Percentiles rank a stretch among this genome's conserved stretches.
Conservation (phyloP, 352 stramenopile genomes). For the Phytophthora agathidicida region DNA sequence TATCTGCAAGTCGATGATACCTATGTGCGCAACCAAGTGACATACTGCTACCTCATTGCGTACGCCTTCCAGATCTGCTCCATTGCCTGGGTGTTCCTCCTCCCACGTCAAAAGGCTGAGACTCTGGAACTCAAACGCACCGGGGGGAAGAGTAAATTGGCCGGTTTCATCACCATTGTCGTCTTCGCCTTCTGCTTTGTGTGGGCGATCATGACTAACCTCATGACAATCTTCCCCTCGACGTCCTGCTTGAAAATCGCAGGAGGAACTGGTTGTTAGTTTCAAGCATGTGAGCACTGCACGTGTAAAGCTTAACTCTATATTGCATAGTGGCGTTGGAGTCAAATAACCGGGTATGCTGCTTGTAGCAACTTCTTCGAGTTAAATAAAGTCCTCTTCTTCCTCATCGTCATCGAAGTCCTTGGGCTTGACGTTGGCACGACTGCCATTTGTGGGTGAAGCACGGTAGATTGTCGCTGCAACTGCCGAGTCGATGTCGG, state of each 20-base stretch:
- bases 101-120: conserved; percentile 49
- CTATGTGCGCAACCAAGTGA: conserved; percentile 39
- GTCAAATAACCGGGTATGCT: conserved; percentile 23
- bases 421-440: conserved; percentile 20
- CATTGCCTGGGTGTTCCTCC: conserved; percentile 39
- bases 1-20: conserved; percentile 37
- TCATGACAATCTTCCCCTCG: conserved; percentile 48
- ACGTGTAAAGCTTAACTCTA: conserved; percentile 26
- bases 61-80: conserved; percentile 52
- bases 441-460: conserved; percentile 27
- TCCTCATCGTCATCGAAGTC: conserved; percentile 60
- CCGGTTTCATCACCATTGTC: conserved; percentile 43
- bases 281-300: not conserved
- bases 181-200: conserved; percentile 49
- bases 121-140: conserved; percentile 47
- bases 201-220: conserved; percentile 57
- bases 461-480: conserved; percentile 29
- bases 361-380: conserved; percentile 3
- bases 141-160: conserved; percentile 39
- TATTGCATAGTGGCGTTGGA: conserved; percentile 14
- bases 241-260: conserved; percentile 50
- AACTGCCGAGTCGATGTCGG: conserved; percentile 19
- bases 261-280: conserved; percentile 42
- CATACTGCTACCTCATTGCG: conserved; percentile 44
- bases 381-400: conserved; percentile 75